Conservation (phyloP, 108 stramenopile genomes). For the Asterionellopsis glacialis region DNA sequence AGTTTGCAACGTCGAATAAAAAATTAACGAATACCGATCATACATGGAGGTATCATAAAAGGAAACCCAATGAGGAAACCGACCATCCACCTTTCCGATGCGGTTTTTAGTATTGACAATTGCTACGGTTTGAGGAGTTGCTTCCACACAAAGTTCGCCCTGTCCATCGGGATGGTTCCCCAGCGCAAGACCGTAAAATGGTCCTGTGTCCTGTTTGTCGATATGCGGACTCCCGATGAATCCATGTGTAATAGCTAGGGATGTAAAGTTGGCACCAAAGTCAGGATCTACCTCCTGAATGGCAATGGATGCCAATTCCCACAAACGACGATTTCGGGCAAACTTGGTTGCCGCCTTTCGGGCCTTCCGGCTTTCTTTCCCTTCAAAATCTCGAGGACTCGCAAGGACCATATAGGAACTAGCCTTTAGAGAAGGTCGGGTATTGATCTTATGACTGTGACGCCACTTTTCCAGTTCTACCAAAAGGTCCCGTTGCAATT, state of each 20-base stretch:
- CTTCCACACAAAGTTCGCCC: conserved; percentile 45
- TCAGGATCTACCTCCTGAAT: conserved; percentile 37
- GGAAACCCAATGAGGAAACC: conserved; percentile 69
- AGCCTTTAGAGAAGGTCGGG: conserved; percentile 2
- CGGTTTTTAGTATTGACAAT: conserved; percentile 47
- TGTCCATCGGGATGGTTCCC: conserved; percentile 43
- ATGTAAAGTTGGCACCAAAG: conserved; percentile 49
- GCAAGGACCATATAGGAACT: conserved; percentile 5
- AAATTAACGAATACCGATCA: conserved; percentile 51
- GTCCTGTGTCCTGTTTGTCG: conserved; percentile 57
- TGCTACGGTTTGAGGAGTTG: conserved; percentile 31
- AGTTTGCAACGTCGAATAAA: conserved; percentile 23
- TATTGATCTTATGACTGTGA: conserved; percentile 3
- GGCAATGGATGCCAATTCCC: conserved; percentile 41
- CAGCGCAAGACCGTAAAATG: conserved; percentile 64
- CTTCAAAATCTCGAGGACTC: neutral
- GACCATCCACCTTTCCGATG: conserved; percentile 65
- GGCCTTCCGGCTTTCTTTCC: conserved; percentile 23
- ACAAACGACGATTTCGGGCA: conserved; percentile 32
- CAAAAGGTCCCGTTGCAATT: neutral
- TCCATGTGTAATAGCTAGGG: conserved; percentile 57
- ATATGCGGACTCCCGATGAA: conserved; percentile 68
- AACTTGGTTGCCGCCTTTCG: conserved; percentile 42
- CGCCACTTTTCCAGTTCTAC: conserved; percentile 6
- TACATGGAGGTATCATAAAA: conserved; percentile 26